Evolutionary conservation across 1,139 yeast genomes (phyloP), one percentile per base, ranked within the genome.

Genomic region (Geotrichum phurueaensis): DNA sequence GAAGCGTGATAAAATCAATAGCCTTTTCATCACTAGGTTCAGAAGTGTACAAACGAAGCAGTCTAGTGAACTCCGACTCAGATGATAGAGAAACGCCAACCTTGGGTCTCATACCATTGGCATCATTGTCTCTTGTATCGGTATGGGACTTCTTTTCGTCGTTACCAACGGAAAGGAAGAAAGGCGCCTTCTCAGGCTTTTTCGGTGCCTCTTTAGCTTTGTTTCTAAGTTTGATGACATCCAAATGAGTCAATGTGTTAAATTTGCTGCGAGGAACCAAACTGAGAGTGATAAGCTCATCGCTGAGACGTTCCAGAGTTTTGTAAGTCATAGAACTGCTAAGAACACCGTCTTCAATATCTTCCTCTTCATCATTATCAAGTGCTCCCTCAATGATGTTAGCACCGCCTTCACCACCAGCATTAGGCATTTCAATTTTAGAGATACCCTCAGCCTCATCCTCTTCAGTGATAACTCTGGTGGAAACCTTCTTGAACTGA

Each of bases 151-250:
- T 60, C 52, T 65, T 60, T 47, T 63, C 64, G 6, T 54, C 64
- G 18, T 81, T 84, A 51, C 90, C 91, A 3, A 82, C 72, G 43
- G 86, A 75, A 63, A 95, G 77, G 75, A 95, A 95, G 69, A 84
- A 84, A 10, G 99, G 98, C 0, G 91, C 84, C 64, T 84, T 82
- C 66, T 87, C 88, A 1, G 97, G 92, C 66, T 86, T 90, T 77
- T 89, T 89, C 29, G 95, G 89, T 0, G 95, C 87, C 70, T 90
- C 97, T 63, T 79, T 85, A 10, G 99, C 97, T 73, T 89, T 94
- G 70, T 91, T 91, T 68, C 98, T 83, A 71, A 83, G 84, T 69
- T 84, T 89, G 67, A 95, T 92, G 5, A 85, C 83, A 67, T 95
- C 98, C 68, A 95, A 76, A 70, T 94, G 87, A 54, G 89, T 75